A percentile compares a stretch with the other conserved stretches of the same genome.
Conservation (phyloP, 1,284 basidiomycete genomes). For the Albatrellus sp. region DNA sequence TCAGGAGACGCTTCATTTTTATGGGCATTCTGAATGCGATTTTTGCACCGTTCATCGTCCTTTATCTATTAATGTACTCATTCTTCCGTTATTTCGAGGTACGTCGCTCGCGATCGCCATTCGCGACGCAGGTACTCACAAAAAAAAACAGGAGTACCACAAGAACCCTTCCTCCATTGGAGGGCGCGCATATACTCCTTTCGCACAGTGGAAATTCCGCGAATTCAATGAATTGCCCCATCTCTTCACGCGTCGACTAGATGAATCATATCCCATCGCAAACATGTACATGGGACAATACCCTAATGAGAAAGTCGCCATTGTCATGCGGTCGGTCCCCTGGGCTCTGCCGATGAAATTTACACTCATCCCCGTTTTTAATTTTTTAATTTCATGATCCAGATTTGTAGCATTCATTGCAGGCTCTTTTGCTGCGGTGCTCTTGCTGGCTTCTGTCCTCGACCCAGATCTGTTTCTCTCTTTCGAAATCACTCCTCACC, state of each 20-base stretch:
- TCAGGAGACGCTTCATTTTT: conserved; percentile 82
- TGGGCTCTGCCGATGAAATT: background rate
- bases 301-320: conserved; percentile 85
- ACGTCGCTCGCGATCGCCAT: conserved; percentile 13
- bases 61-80: conserved; percentile 95
- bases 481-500: conserved; percentile 89
- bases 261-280: conserved; percentile 81
- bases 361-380: background rate
- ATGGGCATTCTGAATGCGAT: conserved; percentile 93
- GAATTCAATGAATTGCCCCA: conserved; percentile 99
- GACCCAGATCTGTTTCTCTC: conserved; percentile 89
- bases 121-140: background rate
- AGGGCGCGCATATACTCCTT: conserved; percentile 85
- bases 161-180: conserved; percentile 94
- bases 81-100: conserved; percentile 99
- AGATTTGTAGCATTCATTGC: conserved; percentile 94
- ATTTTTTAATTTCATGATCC: background rate
- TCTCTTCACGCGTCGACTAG: conserved; percentile 76
- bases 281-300: conserved; percentile 97
- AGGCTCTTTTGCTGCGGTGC: conserved; percentile 91
- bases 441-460: conserved; percentile 81
- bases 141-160: conserved; percentile 75
- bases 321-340: conserved; percentile 69
- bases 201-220: conserved; percentile 96
- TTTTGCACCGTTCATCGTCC: conserved; percentile 93